Base-by-base conservation (phyloP, 306 rosid genomes). In the Gastrolobium bilobum region DNA sequence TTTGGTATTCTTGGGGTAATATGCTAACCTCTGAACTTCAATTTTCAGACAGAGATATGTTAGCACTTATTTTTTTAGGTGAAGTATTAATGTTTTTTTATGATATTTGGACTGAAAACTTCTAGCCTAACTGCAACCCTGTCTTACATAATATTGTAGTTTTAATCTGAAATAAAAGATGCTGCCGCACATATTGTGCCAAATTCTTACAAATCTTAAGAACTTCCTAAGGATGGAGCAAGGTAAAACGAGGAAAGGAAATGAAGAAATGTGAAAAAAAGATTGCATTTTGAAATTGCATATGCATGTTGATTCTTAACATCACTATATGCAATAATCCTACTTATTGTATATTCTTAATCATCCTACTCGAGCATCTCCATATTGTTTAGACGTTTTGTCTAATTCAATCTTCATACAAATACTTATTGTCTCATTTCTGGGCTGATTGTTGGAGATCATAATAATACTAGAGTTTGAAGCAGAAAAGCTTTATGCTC, bases 1-100 rank as follows among this genome's bases (percentile, higher is more conserved):
- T 85, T 78, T 50, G 88, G 88, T 10, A 85, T 85, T 82, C 79
- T 85, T 7, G 84, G 86, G 84, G 86, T 85, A 79, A 78, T 77
- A 37, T 59, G 47, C 44, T 68, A 20, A 61, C 46, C 10, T 69
- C 47, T 62, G 6, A 42, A 20, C 57, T 68, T 58, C 20, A 67
- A 10, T 30, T 72, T 13, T 38, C 4, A 30, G 10, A 34, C 20
- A 31, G 8, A 15, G 1, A 10, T 4, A 26, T 59, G 7, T 11
- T 33, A 14, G 10, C 15, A 5, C 30, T 51, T 56, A 56, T 35
- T 57, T 4, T 38, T 15, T 63, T 76, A 4, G 54, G 33, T 35
- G 34, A 3, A 46, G 48, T 44, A 1, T 31, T 71, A 14, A 26
- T 66, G 7, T 29, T 64, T 6, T 42, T 10, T 7, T 4, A 42